Percentiles rank a stretch among this genome's conserved stretches.
These are phyloP conservation scores for Globisporangium mamillatum DNA, from an alignment of 352 stramenopile species.

Conservation along the genomic window DNA sequence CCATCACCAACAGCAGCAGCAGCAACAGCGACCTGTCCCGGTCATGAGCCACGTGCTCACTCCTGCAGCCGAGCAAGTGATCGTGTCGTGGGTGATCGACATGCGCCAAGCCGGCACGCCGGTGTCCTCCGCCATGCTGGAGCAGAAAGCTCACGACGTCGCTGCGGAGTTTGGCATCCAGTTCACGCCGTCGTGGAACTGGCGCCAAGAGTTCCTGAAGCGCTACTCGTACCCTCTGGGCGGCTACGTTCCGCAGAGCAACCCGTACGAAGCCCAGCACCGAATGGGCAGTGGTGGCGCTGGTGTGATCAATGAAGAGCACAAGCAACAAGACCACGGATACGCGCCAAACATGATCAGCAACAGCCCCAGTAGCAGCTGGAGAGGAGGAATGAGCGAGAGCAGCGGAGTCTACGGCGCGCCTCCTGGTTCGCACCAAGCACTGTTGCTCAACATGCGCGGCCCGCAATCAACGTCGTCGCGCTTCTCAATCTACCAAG, in stretches of 20 bases:
- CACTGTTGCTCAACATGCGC: constrained; percentile 17
- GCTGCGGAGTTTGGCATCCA: constrained; percentile 12
- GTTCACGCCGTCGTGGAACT: constrained; percentile 19
- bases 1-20: not conserved
- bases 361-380: not conserved
- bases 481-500: constrained; percentile 17
- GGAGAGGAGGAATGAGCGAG: not conserved
- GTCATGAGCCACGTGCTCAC: constrained; percentile 6
- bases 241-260: constrained; percentile 4
- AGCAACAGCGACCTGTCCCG: constrained; percentile 7
- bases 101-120: constrained; percentile 9
- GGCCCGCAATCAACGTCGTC: not conserved
- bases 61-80: constrained; percentile 10
- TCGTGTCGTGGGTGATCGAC: constrained; percentile 19
- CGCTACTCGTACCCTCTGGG: constrained; percentile 18
- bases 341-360: constrained; percentile 2
- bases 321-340: constrained; percentile 14
- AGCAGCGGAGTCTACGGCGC: constrained; percentile 10
- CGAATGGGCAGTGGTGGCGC: not conserved
- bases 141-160: constrained; percentile 15
- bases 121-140: constrained; percentile 16
- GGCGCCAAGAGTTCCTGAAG: constrained; percentile 20
- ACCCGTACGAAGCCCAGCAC: constrained; percentile 9
- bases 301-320: not conserved
- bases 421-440: constrained; percentile 15